Percentiles rank a stretch among this genome's conserved stretches.
phyloP scores from a whole-genome alignment of 805 yeast species.

The Tetrapisispora fleetii region DNA sequence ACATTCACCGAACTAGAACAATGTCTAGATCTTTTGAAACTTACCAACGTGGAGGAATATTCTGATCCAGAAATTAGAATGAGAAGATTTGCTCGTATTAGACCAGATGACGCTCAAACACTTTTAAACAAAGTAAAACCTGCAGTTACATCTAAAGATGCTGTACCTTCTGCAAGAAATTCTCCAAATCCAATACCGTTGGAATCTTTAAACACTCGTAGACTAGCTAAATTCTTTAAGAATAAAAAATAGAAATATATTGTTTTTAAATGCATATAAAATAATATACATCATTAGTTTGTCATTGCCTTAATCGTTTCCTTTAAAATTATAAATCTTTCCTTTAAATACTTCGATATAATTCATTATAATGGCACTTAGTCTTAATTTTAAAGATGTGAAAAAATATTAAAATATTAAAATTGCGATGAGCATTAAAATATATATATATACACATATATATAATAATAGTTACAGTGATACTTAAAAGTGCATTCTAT shows the following conservation, averaged over 20 bases:
- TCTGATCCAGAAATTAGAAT: slow-evolving; percentile 43
- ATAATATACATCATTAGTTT: no score
- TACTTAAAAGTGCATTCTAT: no score
- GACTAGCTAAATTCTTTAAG: slow-evolving; percentile 5
- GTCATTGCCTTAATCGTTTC: no score
- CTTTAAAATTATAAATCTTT: no score
- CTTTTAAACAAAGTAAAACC: slow-evolving; percentile 41
- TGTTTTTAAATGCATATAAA: not conserved
- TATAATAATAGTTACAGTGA: no score
- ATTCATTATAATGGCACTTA: no score
- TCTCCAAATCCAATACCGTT: slow-evolving; percentile 2
- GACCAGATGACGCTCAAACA: slow-evolving; percentile 57
- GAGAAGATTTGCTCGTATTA: slow-evolving; percentile 65
- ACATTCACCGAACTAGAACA: slow-evolving; percentile 76
- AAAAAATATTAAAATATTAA: not conserved
- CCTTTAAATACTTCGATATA: not conserved
- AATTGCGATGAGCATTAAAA: not conserved
- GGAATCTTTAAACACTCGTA: slow-evolving; percentile 2
- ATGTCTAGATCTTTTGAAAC: slow-evolving; percentile 58
- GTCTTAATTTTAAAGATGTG: not conserved
- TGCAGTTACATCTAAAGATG: not conserved
- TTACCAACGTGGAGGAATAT: slow-evolving; percentile 56
- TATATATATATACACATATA: not conserved
- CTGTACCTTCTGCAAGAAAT: not conserved
- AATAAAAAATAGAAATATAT: not conserved